These are phyloP conservation scores for Plasmodium adleri DNA, from an alignment of 169 alveolate genomes.

Conservation along the genomic window DNA sequence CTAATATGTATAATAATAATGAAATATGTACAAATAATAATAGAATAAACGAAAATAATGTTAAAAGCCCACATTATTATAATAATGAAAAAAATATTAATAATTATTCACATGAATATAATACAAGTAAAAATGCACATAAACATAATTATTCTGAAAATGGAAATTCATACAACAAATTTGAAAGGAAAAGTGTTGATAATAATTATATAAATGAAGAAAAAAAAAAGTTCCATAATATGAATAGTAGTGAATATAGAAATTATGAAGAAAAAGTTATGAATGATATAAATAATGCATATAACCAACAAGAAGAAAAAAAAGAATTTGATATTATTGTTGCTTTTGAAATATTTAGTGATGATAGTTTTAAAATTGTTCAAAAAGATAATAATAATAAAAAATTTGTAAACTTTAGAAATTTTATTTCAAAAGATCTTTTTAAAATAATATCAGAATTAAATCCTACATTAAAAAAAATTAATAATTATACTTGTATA, in stretches of 20 bases:
- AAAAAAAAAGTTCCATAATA: slow-evolving; percentile 9
- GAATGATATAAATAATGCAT: slow-evolving; percentile 31
- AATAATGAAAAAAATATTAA: not conserved
- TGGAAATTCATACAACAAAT: slow-evolving; percentile 1
- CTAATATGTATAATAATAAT: not conserved
- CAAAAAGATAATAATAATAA: slow-evolving; percentile 67
- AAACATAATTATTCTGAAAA: not conserved
- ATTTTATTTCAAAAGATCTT: slow-evolving; percentile 62
- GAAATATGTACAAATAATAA: not conserved
- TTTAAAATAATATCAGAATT: slow-evolving; percentile 59
- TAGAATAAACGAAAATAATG: slow-evolving; percentile 5
- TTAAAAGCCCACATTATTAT: not conserved
- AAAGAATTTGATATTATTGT: slow-evolving; percentile 54
- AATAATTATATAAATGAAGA: not conserved
- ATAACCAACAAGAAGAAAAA: slow-evolving; percentile 42
- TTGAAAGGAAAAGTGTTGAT: not conserved
- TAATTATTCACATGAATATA: not conserved
- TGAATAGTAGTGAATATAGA: slow-evolving; percentile 57
- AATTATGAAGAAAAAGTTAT: slow-evolving; percentile 19
- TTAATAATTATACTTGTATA: slow-evolving; percentile 63
- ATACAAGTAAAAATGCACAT: not conserved
- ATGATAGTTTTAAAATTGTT: slow-evolving; percentile 51
- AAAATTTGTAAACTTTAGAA: slow-evolving; percentile 50
- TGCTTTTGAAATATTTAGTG: slow-evolving; percentile 64
- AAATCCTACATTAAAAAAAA: slow-evolving; percentile 39